Evolutionary conservation across 371 early-diverging fungal genomes (phyloP), one percentile per base, ranked within the genome.

Genomic region (Mucor racemosus): DNA sequence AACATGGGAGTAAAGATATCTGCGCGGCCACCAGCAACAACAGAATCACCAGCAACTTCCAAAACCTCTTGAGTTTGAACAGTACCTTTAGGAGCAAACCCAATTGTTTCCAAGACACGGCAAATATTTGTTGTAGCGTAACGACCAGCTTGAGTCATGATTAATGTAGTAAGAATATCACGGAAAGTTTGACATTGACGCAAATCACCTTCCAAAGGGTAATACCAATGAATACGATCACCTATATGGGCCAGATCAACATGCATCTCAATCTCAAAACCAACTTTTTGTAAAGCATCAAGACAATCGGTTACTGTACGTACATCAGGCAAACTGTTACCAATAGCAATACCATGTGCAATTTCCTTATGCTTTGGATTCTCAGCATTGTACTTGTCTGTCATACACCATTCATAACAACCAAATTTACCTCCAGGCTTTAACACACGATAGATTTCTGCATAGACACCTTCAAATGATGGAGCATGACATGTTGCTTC

Each of bases 401-500:
- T 95, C 76, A 91, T 88, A 68, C 91, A 90, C 96, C 96, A 96
- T 83, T 96, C 97, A 81, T 96, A 96, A 73, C 91, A 86, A 35
- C 94, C 94, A 85, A 95, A 95, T 61, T 79, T 78, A 39, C 91
- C 92, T 35, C 97, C 97, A 46, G 97, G 96, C 82, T 95, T 96
- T 62, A 97, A 73, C 10, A 94, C 91, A 55, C 95, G 89, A 87
- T 90, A 96, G 61, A 92, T 91, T 73, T 96, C 93, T 35, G 87
- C 82, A 74, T 96, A 96, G 48, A 92, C 94, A 68, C 90, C 90
- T 71, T 91, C 91, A 60, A 96, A 88, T 1, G 84, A 79, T 13
- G 92, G 92, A 0, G 94, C 92, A 65, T 94, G 97, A 79, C 92
- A 92, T 38, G 95, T 94, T 48, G 97, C 97, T 84, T 97, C 97